Evolutionary conservation across 257 asterid species (phyloP).

Genomic region (Forsythia suspensa): DNA sequence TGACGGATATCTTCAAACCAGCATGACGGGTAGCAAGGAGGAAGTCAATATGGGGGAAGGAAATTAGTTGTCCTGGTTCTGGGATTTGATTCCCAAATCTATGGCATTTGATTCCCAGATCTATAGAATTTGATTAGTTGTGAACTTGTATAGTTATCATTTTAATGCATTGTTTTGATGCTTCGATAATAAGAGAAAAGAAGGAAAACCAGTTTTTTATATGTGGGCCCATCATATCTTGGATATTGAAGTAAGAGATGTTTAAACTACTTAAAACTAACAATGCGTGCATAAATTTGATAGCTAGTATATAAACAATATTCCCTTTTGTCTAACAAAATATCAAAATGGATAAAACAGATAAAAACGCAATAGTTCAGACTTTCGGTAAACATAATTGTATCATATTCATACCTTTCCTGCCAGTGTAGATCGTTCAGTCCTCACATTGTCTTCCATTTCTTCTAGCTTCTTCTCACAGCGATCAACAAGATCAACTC

Average conservation of each 20-base stretch:
- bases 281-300: too few species aligned
- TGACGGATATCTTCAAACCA: not conserved
- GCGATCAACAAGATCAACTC: constrained; percentile 51
- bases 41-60: not conserved
- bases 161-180: too few species aligned
- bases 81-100: not conserved
- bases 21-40: not conserved
- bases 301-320: too few species aligned
- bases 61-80: not conserved
- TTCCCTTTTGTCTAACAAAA: too few species aligned
- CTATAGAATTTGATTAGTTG: not conserved
- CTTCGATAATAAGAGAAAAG: too few species aligned
- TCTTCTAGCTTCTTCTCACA: constrained; percentile 75
- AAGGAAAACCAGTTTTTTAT: too few species aligned
- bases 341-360: too few species aligned
- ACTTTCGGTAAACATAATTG: not conserved
- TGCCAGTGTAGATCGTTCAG: constrained; percentile 55
- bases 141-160: not conserved
- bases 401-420: constrained; percentile 54
- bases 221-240: too few species aligned
- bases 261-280: too few species aligned
- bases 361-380: not conserved
- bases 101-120: not conserved
- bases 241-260: too few species aligned
- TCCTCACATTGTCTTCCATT: constrained; percentile 63